These are phyloP conservation scores for Microcyclospora pomicola DNA, from an alignment of 2,329 filamentous ascomycete species.

Conservation along the genomic window DNA sequence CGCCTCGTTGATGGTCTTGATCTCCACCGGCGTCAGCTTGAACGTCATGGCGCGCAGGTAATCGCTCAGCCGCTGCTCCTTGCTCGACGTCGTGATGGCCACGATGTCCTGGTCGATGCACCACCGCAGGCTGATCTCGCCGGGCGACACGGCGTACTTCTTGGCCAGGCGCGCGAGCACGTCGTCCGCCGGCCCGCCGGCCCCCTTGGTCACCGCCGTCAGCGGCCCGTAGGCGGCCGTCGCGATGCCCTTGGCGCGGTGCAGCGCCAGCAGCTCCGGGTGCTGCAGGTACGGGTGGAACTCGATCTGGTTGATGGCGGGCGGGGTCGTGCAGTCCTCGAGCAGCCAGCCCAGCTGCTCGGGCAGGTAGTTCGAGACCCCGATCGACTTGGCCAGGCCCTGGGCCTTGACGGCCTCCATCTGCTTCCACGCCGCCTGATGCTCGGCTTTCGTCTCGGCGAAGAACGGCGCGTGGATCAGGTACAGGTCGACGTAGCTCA, in stretches of 20 bases:
- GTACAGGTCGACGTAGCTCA: conserved; percentile 52
- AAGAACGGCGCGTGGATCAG: conserved; percentile 50
- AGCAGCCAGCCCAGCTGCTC: conserved; percentile 41
- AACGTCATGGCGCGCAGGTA: conserved; percentile 44
- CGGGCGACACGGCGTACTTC: conserved; percentile 46
- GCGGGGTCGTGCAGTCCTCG: conserved; percentile 39
- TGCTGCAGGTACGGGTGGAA: conserved; percentile 56
- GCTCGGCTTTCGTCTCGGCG: conserved; percentile 37
- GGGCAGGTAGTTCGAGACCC: conserved; percentile 47
- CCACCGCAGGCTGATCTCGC: conserved; percentile 46
- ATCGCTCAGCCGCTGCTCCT: conserved; percentile 45
- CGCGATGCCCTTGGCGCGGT: conserved; percentile 33
- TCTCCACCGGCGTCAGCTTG: conserved; percentile 44
- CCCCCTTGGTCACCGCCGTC: conserved; percentile 39
- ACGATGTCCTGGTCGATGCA: conserved; percentile 47
- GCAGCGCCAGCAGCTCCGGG: conserved; percentile 40
- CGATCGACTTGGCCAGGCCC: conserved; percentile 47
- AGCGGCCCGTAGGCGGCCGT: conserved; percentile 35
- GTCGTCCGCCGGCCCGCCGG: conserved; percentile 41
- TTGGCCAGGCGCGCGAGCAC: conserved; percentile 39
- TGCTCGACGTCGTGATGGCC: conserved; percentile 45
- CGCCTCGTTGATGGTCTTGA: conserved; percentile 36
- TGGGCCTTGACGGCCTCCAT: conserved; percentile 46
- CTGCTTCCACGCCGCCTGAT: conserved; percentile 44
- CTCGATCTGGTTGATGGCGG: conserved; percentile 55